Conservation (phyloP, 192 early-diverging fungal genomes). For the Coemansia javaensis region DNA sequence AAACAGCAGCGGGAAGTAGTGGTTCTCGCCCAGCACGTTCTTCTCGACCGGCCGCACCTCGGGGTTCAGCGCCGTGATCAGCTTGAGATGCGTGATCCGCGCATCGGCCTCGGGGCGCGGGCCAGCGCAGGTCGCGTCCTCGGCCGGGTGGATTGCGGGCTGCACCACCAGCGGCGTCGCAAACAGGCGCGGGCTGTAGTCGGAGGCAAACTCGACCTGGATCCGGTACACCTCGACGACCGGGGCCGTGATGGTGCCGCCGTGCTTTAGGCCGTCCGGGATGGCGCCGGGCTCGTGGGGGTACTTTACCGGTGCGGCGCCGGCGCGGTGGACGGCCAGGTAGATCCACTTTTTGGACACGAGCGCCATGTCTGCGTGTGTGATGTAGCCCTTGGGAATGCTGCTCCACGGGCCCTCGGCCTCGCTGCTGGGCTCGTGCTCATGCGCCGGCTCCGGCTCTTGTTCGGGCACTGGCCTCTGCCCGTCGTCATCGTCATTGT, state of each 20-base stretch:
- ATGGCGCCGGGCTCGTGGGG: constrained; percentile 42
- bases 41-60: constrained; percentile 37
- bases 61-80: constrained; percentile 47
- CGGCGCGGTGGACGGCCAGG: constrained; percentile 37
- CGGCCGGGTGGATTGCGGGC: constrained; percentile 24
- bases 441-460: background rate
- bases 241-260: constrained; percentile 29
- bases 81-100: constrained; percentile 41
- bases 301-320: constrained; percentile 23
- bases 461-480: background rate
- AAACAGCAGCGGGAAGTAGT: constrained; percentile 47
- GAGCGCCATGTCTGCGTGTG: constrained; percentile 51
- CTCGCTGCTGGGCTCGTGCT: background rate
- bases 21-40: constrained; percentile 42
- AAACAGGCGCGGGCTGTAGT: constrained; percentile 49
- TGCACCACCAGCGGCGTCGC: constrained; percentile 44
- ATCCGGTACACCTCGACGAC: constrained; percentile 45
- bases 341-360: constrained; percentile 52
- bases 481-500: too few relatives aligned
- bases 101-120: constrained; percentile 4
- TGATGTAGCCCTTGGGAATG: constrained; percentile 41
- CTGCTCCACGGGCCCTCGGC: constrained; percentile 39
- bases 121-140: background rate
- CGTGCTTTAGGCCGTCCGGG: constrained; percentile 18
- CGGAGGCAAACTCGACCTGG: constrained; percentile 49